phyloP scores from a whole-genome alignment of 73 alveolate species.

The Tetrahymena elliotti region DNA sequence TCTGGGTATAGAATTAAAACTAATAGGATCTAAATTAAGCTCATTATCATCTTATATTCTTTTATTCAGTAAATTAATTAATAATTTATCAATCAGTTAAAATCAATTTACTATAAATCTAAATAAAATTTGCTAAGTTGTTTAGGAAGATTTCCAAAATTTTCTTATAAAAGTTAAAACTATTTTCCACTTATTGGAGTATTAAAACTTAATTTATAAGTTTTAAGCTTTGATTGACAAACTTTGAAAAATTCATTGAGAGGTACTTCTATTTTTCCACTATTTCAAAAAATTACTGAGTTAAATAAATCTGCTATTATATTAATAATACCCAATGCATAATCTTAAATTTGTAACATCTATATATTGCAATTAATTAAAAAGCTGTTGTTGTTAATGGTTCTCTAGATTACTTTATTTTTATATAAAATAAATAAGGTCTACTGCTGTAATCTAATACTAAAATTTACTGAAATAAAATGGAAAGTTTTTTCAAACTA shows the following conservation, averaged over 20 bases:
- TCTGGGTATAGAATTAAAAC: neutral
- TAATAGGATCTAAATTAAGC: neutral
- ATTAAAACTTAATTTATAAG: neutral
- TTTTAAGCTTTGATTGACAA: neutral
- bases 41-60: neutral
- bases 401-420: neutral
- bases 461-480: neutral
- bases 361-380: neutral
- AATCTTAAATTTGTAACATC: neutral
- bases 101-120: neutral
- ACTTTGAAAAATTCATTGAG: neutral
- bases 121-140: neutral
- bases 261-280: neutral
- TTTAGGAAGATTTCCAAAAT: neutral
- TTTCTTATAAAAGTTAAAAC: neutral
- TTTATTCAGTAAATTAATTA: neutral
- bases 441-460: neutral
- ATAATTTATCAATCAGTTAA: neutral
- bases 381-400: neutral
- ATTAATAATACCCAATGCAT: neutral
- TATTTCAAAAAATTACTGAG: neutral
- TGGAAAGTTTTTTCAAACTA: neutral
- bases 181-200: neutral
- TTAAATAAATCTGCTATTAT: neutral
- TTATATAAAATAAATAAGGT: neutral